Evolutionary conservation across 345 rosid species (phyloP).

Genomic region (Heritiera fomes): DNA sequence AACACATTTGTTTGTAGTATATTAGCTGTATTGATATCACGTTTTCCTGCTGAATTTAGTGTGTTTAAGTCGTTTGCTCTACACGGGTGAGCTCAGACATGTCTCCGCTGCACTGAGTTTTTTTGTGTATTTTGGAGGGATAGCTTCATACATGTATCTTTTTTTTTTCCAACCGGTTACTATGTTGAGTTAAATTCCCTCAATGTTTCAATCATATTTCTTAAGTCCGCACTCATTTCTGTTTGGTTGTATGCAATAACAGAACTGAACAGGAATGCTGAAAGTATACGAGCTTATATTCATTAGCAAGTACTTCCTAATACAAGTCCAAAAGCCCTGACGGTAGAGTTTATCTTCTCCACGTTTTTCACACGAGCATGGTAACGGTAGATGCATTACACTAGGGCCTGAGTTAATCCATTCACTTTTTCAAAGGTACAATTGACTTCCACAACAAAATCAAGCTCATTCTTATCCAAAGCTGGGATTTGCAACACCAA

Average conservation of each 20-base stretch:
- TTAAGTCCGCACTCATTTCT: neutral
- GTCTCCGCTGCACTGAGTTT: neutral
- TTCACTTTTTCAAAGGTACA: neutral
- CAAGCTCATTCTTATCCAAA: slow-evolving; percentile 26
- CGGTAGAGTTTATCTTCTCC: too few relatives aligned
- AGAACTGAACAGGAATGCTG: too few relatives aligned
- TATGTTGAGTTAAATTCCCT: neutral
- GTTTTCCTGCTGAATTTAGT: slow-evolving; percentile 9
- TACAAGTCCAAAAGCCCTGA: too few relatives aligned
- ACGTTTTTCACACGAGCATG: neutral
- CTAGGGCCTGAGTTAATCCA: neutral
- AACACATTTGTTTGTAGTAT: slow-evolving; percentile 22
- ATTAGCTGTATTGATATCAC: slow-evolving; percentile 22
- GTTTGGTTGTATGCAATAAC: too few relatives aligned
- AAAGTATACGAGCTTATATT: too few relatives aligned
- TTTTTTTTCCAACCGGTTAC: neutral
- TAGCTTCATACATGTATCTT: neutral
- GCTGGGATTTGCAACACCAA: slow-evolving; percentile 7
- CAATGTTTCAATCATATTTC: neutral
- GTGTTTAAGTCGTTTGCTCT: neutral
- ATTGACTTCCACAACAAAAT: neutral
- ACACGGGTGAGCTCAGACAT: neutral
- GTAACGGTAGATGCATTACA: neutral
- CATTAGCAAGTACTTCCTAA: too few relatives aligned
- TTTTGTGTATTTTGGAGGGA: neutral